phyloP scores from a whole-genome alignment of 257 asterid genomes.

The Leptodermis oblonga region DNA sequence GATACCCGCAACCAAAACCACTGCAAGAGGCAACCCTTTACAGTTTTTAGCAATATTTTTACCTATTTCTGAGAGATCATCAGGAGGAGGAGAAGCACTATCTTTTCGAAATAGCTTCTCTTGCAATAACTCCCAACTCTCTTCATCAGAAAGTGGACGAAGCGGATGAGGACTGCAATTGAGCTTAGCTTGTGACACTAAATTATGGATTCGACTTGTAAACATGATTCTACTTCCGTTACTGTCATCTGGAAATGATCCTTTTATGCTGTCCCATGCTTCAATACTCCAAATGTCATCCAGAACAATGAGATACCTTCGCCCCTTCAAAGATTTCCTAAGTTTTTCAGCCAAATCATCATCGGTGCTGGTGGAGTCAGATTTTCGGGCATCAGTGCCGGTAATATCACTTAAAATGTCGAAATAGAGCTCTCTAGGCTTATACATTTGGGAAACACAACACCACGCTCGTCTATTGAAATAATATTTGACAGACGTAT shows the following conservation, averaged over 20 bases:
- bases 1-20: conserved; percentile 4
- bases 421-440: neutral
- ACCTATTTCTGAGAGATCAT: neutral
- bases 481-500: neutral
- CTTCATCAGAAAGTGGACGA: neutral
- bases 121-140: conserved; percentile 4
- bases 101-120: neutral
- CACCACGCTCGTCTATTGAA: conserved; percentile 4
- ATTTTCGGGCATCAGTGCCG: neutral
- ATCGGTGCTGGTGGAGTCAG: neutral
- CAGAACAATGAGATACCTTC: neutral
- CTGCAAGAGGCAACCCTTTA: neutral
- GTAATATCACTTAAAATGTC: neutral
- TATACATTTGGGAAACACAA: neutral
- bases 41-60: neutral
- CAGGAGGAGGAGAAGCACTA: neutral
- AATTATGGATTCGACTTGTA: conserved; percentile 4
- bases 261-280: neutral
- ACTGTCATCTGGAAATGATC: conserved; percentile 1
- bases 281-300: conserved; percentile 7
- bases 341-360: conserved; percentile 6
- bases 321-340: neutral
- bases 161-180: conserved; percentile 3
- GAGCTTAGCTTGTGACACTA: conserved; percentile 4
- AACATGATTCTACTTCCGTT: conserved; percentile 1